Evolutionary conservation across 2,329 filamentous ascomycete genomes (phyloP), one percentile per base, ranked within the genome.

Genomic region (Knoxdaviesia proteae): DNA sequence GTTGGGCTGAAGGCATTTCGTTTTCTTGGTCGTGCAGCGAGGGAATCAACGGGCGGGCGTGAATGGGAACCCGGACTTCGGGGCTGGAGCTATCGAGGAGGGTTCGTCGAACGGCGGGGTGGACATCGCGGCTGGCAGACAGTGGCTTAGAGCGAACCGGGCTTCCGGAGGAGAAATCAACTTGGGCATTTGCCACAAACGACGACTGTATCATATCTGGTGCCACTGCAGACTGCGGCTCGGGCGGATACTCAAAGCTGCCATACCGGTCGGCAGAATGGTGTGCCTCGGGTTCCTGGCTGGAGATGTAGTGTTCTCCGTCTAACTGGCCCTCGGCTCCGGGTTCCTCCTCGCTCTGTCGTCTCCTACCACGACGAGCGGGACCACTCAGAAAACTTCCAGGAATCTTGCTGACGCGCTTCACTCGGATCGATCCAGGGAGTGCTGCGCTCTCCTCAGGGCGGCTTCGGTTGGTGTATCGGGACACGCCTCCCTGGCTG

Each of bases 21-120:
- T 94, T 94, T 57, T 94, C 87, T 55, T 94, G 84, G 51, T 93
- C 84, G 47, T 79, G 69, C 4, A 62, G 61, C 1, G 77, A 71
- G 11, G 78, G 74, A 39, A 82, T 55, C 20, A 20, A 20, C 20
- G 20, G 20, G 20, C 20, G 20, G 20, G 20, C 20, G 20, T 20
- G 20, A 20, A 20, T 20, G 20, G 20, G 20, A 2, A 20, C 20
- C 20, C 20, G 20, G 20, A 20, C 20, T 20, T 20, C 20, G 20
- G 20, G 20, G 20, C 20, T 20, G 20, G 20, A 20, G 20, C 20
- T 20, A 20, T 20, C 20, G 20, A 20, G 20, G 20, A 20, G 20
- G 20, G 20, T 20, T 20, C 20, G 20, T 20, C 20, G 20, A 20
- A 20, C 20, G 20, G 20, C 20, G 20, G 20, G 20, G 20, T 20